Base-by-base conservation (phyloP, 2,329 filamentous ascomycete species). In the Aspergillus clavatus region DNA sequence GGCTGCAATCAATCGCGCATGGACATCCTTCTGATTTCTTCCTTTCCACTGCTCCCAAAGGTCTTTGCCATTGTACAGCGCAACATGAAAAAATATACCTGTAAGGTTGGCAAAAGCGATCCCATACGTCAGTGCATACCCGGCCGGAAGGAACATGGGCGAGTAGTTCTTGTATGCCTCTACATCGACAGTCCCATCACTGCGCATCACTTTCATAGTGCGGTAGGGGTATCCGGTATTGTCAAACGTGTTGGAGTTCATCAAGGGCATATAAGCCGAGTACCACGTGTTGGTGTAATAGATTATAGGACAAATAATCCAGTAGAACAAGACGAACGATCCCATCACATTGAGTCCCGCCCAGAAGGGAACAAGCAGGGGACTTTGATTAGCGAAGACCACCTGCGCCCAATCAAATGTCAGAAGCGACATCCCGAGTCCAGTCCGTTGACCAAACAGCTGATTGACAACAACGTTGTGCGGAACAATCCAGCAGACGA, bases 371-470 rank as follows among this genome's bases (percentile, higher is more conserved):
- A 83, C 81, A 38, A 87, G 79, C 10, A 87, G 68, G 12, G 84
- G 84, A 11, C 81, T 85, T 16, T 80, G 79, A 36, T 86, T 73
- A 42, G 79, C 87, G 50, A 81, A 85, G 10, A 83, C 76, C 35
- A 87, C 77, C 59, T 87, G 82, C 3, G 82, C 83, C 83, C 84
- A 87, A 68, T 88, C 85, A 56, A 88, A 86, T 0, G 84, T 87
- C 46, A 89, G 76, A 1, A 85, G 80, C 4, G 87, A 69, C 48
- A 89, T 64, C 0, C 81, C 84, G 4, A 89, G 54, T 0, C 85
- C 86, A 0, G 81, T 84, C 28, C 72, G 72, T 14, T 83, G 83
- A 1, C 85, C 85, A 55, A 89, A 89, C 0, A 89, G 60, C 58
- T 88, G 84, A 52, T 89, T 89, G 26, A 88, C 70, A 6, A 86